Evolutionary conservation across 345 rosid genomes (phyloP).

Genomic region (Eucalyptus erythrocorys): DNA sequence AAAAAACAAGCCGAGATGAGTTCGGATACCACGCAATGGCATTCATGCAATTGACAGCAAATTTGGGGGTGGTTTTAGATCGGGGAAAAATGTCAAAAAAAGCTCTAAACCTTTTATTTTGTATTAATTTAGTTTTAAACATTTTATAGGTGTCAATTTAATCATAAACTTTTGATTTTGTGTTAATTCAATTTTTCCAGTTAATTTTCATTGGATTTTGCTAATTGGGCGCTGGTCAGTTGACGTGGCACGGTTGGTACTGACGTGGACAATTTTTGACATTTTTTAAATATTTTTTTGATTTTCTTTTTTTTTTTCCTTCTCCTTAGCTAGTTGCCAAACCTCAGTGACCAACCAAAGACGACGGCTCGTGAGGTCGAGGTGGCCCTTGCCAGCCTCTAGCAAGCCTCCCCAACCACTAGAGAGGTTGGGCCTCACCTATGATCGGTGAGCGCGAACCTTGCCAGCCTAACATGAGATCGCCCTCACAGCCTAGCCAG

Average conservation of each 20-base stretch:
- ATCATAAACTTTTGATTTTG: too few relatives aligned
- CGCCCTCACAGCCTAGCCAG: accelerated
- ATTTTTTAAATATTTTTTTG: accelerated
- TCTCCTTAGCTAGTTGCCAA: accelerated
- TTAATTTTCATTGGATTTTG: too few relatives aligned
- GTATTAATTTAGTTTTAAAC: too few relatives aligned
- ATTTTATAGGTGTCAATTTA: too few relatives aligned
- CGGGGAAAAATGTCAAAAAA: too few relatives aligned
- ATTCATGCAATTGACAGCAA: neutral
- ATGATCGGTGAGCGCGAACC: accelerated
- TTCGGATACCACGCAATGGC: neutral
- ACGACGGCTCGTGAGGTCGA: accelerated
- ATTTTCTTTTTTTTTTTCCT: accelerated
- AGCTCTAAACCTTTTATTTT: too few relatives aligned
- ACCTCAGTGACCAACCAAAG: accelerated
- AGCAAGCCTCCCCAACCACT: accelerated
- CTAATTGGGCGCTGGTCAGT: accelerated
- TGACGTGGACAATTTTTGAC: accelerated
- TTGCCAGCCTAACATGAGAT: accelerated
- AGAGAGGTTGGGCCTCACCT: accelerated
- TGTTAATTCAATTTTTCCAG: accelerated
- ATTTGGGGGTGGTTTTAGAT: neutral
- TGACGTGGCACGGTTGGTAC: accelerated
- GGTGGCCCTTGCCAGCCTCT: accelerated
- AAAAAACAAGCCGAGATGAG: too few relatives aligned